Conservation (phyloP, 805 yeast species). For the Metschnikowia dekortorum region DNA sequence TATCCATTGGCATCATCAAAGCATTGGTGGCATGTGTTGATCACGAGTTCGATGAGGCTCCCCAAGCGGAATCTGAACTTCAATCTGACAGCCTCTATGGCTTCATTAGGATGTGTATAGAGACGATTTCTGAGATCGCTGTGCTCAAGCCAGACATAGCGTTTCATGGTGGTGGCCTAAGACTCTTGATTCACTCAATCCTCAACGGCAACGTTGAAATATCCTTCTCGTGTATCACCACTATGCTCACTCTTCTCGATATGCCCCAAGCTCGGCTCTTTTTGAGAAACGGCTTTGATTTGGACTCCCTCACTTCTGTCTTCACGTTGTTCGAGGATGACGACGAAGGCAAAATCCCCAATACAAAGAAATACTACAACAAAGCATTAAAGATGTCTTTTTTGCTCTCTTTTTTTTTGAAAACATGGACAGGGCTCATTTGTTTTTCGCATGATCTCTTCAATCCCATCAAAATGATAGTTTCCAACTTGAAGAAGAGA, state of each 20-base stretch:
- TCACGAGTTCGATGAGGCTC: constrained; percentile 19
- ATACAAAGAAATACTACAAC: constrained; percentile 11
- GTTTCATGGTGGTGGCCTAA: constrained; percentile 52
- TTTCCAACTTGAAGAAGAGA: constrained; percentile 60
- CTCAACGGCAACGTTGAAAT: constrained; percentile 19
- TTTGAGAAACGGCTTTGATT: constrained; percentile 57
- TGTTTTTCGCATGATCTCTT: constrained; percentile 57
- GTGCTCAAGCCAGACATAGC: constrained; percentile 39
- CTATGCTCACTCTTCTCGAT: constrained; percentile 55
- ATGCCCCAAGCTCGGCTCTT: constrained; percentile 48
- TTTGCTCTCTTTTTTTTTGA: constrained; percentile 56
- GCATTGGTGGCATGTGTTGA: constrained; percentile 64
- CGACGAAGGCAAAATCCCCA: constrained; percentile 9
- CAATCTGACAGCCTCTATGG: constrained; percentile 4
- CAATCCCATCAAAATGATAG: constrained; percentile 50
- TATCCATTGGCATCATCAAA: constrained; percentile 61
- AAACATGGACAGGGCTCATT: constrained; percentile 73
- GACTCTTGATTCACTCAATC: constrained; percentile 40
- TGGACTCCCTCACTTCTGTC: constrained; percentile 60
- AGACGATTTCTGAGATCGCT: constrained; percentile 36
- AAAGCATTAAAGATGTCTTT: constrained; percentile 58
- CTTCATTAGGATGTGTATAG: constrained; percentile 33
- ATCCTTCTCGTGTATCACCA: constrained; percentile 30
- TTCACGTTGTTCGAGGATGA: constrained; percentile 56
- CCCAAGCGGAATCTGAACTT: not conserved